phyloP scores from a whole-genome alignment of 495 filamentous ascomycete genomes.

The Saxophila tyrrhenica region DNA sequence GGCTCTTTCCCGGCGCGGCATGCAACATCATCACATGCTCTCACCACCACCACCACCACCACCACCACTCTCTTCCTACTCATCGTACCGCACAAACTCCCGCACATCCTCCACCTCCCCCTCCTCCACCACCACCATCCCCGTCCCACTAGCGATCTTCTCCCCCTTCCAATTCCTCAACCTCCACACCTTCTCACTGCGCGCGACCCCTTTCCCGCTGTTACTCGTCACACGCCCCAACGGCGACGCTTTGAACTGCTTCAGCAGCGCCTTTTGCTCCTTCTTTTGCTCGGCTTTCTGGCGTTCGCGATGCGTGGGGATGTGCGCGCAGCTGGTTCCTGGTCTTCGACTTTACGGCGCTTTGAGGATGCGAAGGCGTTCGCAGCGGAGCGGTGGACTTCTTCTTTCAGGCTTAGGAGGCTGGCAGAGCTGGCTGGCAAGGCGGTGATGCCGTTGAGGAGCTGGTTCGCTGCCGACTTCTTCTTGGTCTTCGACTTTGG shows the following conservation, averaged over 20 bases:
- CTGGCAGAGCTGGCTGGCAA: too few species aligned
- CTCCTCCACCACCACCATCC: not conserved
- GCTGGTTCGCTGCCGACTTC: too few species aligned
- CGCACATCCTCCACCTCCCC: not conserved
- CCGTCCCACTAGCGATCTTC: not conserved
- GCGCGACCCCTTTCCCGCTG: too few species aligned
- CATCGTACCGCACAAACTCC: not conserved
- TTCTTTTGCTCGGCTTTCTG: not conserved
- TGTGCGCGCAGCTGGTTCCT: too few species aligned
- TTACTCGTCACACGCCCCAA: not conserved
- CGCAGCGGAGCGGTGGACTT: too few species aligned
- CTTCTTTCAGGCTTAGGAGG: too few species aligned
- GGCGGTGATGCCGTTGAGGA: too few species aligned
- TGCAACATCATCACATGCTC: not conserved
- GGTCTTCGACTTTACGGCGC: not conserved
- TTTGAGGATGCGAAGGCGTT: too few species aligned
- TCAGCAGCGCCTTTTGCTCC: not conserved
- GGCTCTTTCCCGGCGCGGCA: not conserved
- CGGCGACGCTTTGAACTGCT: not conserved
- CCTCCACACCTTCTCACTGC: not conserved
- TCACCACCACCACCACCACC: not conserved
- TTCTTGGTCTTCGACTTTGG: not conserved
- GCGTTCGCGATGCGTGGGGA: not conserved
- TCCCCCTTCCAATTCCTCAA: not conserved
- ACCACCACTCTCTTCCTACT: not conserved